Evolutionary conservation across 208 protist genomes (phyloP), one percentile per base, ranked within the genome.

Genomic region (Acanthamoeba lenticulata): DNA sequence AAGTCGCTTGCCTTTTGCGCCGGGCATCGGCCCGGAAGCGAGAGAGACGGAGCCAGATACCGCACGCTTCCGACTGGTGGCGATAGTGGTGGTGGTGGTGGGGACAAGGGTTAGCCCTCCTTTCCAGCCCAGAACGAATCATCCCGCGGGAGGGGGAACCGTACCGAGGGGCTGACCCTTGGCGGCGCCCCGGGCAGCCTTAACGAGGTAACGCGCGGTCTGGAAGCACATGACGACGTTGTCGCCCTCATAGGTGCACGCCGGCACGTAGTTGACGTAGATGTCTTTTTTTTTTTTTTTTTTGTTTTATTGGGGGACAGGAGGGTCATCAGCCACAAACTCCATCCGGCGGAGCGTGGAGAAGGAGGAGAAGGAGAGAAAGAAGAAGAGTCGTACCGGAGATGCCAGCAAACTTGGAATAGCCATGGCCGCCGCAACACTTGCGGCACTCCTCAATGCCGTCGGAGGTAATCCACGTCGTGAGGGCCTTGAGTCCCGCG

Each of bases 391-490:
- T 19, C 32, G 52, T 13, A 36, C 42, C 65, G 36, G 90, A 44
- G 29, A 94, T 32, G n/a, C 90, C 72, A 19, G 36, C 24, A 29
- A 40, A 83, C 29, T 88, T 38, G 67, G 77, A 47, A 49, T 94
- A 94, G 65, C 92, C 92, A n/a, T 94, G 92, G 27, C 92, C 92
- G 13, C 92, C 92, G 32, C 67, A 94, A 24, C 29, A 49, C 36
- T 49, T 57, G 27, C 92, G 40, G 11, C 42, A 52, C 40, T 47
- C 47, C 79, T 94, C 92, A 11, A 38, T 69, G 49, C 92, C 92
- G 34, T 52, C 92, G 0, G 69, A 36, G 4, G 92, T 42, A 11
- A 42, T 27, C 38, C 38, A 79, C 17, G 92, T 90, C 9, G 45
- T 72, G 15, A 57, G 9, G 7, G 44, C 49, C 55, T 94, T 94